These are phyloP conservation scores for Zymoseptoria crescenta DNA, from an alignment of 2,329 filamentous ascomycete genomes.

Conservation along the genomic window DNA sequence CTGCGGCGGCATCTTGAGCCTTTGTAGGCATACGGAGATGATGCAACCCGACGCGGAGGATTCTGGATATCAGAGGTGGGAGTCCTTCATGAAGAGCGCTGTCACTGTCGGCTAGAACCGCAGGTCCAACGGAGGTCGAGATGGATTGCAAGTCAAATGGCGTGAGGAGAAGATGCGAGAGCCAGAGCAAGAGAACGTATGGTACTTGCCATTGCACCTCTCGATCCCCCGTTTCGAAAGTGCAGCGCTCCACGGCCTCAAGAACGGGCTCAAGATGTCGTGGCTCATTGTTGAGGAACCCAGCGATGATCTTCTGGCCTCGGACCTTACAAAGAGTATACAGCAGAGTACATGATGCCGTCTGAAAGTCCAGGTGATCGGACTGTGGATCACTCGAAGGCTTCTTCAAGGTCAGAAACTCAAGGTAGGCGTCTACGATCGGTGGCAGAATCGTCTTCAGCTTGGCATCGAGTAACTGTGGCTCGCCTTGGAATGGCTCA, in stretches of 20 bases:
- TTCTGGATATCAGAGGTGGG: constrained; percentile 61
- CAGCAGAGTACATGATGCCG: constrained; percentile 68
- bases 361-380: constrained; percentile 42
- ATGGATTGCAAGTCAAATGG: constrained; percentile 88
- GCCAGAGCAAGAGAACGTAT: constrained; percentile 82
- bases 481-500: constrained; percentile 89
- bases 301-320: constrained; percentile 83
- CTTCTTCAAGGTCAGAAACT: constrained; percentile 44
- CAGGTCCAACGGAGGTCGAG: constrained; percentile 48
- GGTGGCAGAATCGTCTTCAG: constrained; percentile 67
- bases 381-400: constrained; percentile 13
- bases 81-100: constrained; percentile 52
- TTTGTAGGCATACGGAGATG: constrained; percentile 73
- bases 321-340: constrained; percentile 93
- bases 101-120: constrained; percentile 38
- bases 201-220: constrained; percentile 65
- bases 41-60: constrained; percentile 62
- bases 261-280: constrained; percentile 75
- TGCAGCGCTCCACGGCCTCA: constrained; percentile 59
- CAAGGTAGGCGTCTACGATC: constrained; percentile 68
- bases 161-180: constrained; percentile 49
- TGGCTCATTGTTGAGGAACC: constrained; percentile 86
- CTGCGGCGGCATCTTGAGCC: constrained; percentile 80
- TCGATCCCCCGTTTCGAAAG: constrained; percentile 17
- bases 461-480: constrained; percentile 82